Percentiles rank a stretch among this genome's conserved stretches.
These are phyloP conservation scores for Chlorokybus atmophyticus DNA, from an alignment of 139 green algal genomes.

Conservation along the genomic window DNA sequence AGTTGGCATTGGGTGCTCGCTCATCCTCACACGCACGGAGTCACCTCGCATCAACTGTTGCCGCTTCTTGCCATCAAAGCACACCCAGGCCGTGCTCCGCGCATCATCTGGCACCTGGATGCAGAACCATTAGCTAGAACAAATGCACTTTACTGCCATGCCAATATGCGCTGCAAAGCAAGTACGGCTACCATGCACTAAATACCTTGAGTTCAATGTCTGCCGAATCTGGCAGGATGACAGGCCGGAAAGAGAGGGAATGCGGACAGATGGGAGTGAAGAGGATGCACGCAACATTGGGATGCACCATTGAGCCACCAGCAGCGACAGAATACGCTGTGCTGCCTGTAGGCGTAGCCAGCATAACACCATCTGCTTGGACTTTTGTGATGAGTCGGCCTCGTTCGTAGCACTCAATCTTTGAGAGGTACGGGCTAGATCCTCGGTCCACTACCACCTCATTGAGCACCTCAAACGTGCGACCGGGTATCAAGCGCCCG, in stretches of 20 bases:
- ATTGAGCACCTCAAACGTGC: constrained; percentile 29
- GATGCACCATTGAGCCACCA: constrained; percentile 48
- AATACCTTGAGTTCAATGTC: constrained; percentile 36
- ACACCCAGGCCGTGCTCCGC: constrained; percentile 73
- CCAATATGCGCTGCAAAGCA: no score
- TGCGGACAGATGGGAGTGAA: constrained; percentile 45
- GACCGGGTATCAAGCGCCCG: constrained; percentile 20
- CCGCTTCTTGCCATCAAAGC: constrained; percentile 81
- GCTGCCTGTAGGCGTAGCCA: constrained; percentile 84
- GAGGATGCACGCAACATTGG: constrained; percentile 42
- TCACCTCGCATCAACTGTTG: constrained; percentile 71
- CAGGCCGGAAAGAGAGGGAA: constrained; percentile 57
- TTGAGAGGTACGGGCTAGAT: constrained; percentile 37
- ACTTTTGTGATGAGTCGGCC: constrained; percentile 41
- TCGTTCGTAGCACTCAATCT: constrained; percentile 43
- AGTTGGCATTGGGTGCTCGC: constrained; percentile 81
- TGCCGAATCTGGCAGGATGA: constrained; percentile 91
- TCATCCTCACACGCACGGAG: constrained; percentile 70
- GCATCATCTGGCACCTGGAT: constrained; percentile 53
- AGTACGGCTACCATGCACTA: not conserved
- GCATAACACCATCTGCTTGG: constrained; percentile 81
- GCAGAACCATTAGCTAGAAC: not conserved
- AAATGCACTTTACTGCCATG: no score
- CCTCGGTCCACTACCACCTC: constrained; percentile 41
- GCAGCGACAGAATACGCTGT: constrained; percentile 90